Conservation (phyloP, 176 grass and related monocot genomes). For the Avena insularis region DNA sequence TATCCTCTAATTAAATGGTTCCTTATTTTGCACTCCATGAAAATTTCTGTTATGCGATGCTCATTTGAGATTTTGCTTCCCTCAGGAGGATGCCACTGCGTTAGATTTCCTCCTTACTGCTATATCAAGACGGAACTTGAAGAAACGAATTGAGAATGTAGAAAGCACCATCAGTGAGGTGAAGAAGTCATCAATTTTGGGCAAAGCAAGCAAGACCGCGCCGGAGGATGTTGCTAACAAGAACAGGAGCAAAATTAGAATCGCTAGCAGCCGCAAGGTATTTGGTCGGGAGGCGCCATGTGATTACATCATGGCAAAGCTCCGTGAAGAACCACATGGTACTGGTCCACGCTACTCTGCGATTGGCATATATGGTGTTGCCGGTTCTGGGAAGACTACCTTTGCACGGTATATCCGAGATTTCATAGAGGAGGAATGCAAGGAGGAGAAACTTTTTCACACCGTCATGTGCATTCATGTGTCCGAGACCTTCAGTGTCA, state of each 20-base stretch:
- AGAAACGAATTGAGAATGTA: not conserved
- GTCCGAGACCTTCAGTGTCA: not conserved
- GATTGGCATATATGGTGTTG: not conserved
- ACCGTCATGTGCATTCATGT: not conserved
- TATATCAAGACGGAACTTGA: not conserved
- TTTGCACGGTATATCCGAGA: not conserved
- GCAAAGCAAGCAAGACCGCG: not conserved
- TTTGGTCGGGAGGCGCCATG: not conserved
- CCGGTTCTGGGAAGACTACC: not conserved
- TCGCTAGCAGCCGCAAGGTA: not conserved
- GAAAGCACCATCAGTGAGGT: not conserved
- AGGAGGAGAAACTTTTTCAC: not conserved
- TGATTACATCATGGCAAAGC: not conserved
- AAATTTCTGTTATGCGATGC: not conserved
- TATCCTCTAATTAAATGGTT: too few species aligned
- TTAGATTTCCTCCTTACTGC: not conserved
- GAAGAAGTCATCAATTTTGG: not conserved
- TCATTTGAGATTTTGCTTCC: not conserved
- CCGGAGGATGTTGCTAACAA: not conserved
- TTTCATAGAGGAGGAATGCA: not conserved
- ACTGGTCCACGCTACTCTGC: not conserved
- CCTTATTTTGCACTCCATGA: too few species aligned
- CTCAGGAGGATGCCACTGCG: not conserved
- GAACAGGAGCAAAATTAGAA: not conserved
- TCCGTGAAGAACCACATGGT: not conserved